Evolutionary conservation across 768 basidiomycete species (phyloP).

Genomic region (Jaapia argillacea): DNA sequence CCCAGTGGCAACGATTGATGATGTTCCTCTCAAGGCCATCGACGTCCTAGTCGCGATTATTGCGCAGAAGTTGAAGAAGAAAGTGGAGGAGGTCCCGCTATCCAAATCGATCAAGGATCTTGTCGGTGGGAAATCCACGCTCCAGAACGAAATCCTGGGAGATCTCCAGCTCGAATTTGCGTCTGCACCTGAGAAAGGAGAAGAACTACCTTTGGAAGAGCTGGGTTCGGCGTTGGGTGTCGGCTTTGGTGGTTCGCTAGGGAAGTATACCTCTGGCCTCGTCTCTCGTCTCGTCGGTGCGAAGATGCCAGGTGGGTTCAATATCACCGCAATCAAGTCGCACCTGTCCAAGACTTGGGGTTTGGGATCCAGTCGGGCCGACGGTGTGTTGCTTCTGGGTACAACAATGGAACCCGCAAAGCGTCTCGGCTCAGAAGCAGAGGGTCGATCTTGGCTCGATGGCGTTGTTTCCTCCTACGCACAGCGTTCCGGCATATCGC

Average conservation of each 20-base stretch:
- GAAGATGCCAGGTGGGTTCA: conserved; percentile 99
- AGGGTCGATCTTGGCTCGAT: conserved; percentile 93
- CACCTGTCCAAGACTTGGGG: conserved; percentile 93
- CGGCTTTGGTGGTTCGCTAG: conserved; percentile 79
- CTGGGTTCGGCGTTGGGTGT: conserved; percentile 76
- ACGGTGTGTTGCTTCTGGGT: conserved; percentile 83
- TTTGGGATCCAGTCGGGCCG: conserved; percentile 81
- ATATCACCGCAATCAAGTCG: conserved; percentile 80
- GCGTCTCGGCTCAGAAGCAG: conserved; percentile 81
- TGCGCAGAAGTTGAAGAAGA: conserved; percentile 98
- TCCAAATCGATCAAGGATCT: conserved; percentile 97
- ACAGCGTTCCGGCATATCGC: conserved; percentile 77
- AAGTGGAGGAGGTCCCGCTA: conserved; percentile 76
- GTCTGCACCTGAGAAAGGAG: conserved; percentile 95
- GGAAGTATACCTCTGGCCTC: conserved; percentile 88
- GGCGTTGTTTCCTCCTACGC: conserved; percentile 77
- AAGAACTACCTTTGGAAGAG: conserved; percentile 94
- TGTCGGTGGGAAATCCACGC: conserved; percentile 95
- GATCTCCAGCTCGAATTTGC: conserved; percentile 93
- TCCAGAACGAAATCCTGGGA: conserved; percentile 97
- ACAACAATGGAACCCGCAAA: conserved; percentile 93
- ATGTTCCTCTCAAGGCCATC: conserved; percentile 83
- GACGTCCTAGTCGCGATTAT: conserved; percentile 85
- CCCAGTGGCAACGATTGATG: conserved; percentile 70
- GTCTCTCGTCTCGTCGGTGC: conserved; percentile 86